Conservation (phyloP, 176 grass and related monocot genomes). For the Lolium multiflorum region DNA sequence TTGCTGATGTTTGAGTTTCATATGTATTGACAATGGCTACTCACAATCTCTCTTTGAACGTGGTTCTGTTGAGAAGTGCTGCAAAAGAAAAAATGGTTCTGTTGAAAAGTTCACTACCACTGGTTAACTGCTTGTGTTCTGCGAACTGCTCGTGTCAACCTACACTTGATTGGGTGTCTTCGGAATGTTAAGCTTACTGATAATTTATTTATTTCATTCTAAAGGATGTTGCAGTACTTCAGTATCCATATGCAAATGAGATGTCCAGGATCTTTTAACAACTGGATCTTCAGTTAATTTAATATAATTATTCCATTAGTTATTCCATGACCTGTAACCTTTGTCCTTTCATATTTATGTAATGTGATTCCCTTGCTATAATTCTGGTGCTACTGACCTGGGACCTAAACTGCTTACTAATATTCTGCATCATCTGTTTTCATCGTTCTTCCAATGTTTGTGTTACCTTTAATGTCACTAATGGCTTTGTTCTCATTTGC, state of each 20-base stretch:
- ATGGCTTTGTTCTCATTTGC: constrained; percentile 34
- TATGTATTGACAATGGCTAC: not conserved
- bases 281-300: not conserved
- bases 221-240: constrained; percentile 13
- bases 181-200: not conserved
- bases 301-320: not conserved
- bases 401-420: not conserved
- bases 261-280: not conserved
- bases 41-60: not conserved
- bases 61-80: not conserved
- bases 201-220: not conserved
- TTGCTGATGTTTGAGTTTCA: constrained; percentile 7
- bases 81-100: not conserved
- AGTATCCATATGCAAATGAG: not conserved
- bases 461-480: not conserved
- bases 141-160: not conserved
- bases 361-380: not conserved
- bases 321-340: not conserved
- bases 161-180: not conserved
- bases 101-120: not conserved
- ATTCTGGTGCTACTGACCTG: constrained; percentile 7
- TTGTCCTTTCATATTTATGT: not conserved
- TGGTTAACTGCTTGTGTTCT: not conserved
- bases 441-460: not conserved
- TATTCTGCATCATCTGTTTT: not conserved